Evolutionary conservation across 306 rosid genomes (phyloP).

Genomic region (Fragaria nilgerrensis): DNA sequence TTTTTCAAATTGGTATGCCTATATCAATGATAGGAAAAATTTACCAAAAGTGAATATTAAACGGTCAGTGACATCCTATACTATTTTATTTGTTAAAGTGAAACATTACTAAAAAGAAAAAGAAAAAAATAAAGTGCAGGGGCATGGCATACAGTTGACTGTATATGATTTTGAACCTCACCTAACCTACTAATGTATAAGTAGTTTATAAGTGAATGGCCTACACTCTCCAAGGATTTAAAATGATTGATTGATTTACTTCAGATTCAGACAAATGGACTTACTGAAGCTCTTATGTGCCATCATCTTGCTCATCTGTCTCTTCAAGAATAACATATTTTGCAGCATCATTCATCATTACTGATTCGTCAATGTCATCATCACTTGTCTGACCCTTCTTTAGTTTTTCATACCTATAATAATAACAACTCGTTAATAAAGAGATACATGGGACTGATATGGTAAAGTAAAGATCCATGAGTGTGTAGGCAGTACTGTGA

Average conservation of each 20-base stretch:
- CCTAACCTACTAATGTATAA: not conserved
- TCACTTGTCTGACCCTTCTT: conserved; percentile 46
- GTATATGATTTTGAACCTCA: not conserved
- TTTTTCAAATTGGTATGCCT: not conserved
- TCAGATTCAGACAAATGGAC: conserved; percentile 23
- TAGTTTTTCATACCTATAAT: conserved; percentile 69
- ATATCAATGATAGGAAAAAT: not conserved
- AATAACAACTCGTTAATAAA: conserved; percentile 5
- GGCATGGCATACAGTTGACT: not conserved
- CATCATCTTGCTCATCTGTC: conserved; percentile 63
- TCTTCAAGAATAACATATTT: conserved; percentile 92
- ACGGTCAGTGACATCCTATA: not conserved
- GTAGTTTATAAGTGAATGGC: not conserved
- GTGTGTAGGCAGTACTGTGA: not conserved
- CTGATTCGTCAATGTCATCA: conserved; percentile 33
- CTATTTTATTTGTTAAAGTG: not conserved
- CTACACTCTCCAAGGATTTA: not conserved
- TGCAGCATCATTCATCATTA: conserved; percentile 43
- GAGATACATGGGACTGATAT: conserved; percentile 9
- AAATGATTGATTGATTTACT: conserved; percentile 30
- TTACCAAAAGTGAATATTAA: not conserved
- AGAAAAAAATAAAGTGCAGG: too few relatives aligned
- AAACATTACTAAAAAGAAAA: not conserved
- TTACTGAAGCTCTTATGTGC: conserved; percentile 29
- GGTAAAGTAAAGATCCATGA: not conserved